Percentiles rank a stretch among this genome's conserved stretches.
phyloP scores from a whole-genome alignment of 371 early-diverging fungal species.

The Mucor mucedo region DNA sequence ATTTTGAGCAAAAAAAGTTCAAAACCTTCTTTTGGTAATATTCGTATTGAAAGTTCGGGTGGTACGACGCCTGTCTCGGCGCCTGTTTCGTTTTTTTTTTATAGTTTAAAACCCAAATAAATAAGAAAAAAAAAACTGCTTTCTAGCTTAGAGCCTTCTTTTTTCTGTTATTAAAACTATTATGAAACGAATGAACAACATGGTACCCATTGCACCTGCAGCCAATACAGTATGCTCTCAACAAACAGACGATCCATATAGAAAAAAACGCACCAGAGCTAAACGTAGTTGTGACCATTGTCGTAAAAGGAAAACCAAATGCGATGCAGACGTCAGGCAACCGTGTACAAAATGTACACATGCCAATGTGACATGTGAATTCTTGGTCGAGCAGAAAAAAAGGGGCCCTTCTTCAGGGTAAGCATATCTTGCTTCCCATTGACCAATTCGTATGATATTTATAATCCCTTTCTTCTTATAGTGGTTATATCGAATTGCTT shows the following conservation, averaged over 20 bases:
- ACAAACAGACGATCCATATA: conserved; percentile 3
- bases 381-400: conserved; percentile 42
- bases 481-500: conserved; percentile 40
- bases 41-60: no score
- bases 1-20: no score
- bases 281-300: conserved; percentile 37
- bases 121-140: not conserved
- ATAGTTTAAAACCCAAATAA: not conserved
- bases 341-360: conserved; percentile 44
- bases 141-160: not conserved
- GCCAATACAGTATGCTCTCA: not conserved
- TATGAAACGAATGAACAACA: conserved; percentile 2
- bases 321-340: conserved; percentile 31
- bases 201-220: conserved; percentile 34
- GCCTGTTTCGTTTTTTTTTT: not conserved
- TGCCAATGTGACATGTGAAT: conserved; percentile 31
- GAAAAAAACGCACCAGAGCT: conserved; percentile 26
- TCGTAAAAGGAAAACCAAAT: conserved; percentile 32
- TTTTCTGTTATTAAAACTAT: conserved; percentile 2
- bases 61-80: not conserved
- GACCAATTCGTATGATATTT: not conserved
- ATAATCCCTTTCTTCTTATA: not conserved
- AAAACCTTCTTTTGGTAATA: no score
- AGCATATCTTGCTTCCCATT: not conserved
- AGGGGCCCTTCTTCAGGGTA: conserved; percentile 42